A percentile compares a stretch with the other conserved stretches of the same genome.
Conservation (phyloP, 2,329 filamentous ascomycete genomes). For the Cyphellophora europaea region DNA sequence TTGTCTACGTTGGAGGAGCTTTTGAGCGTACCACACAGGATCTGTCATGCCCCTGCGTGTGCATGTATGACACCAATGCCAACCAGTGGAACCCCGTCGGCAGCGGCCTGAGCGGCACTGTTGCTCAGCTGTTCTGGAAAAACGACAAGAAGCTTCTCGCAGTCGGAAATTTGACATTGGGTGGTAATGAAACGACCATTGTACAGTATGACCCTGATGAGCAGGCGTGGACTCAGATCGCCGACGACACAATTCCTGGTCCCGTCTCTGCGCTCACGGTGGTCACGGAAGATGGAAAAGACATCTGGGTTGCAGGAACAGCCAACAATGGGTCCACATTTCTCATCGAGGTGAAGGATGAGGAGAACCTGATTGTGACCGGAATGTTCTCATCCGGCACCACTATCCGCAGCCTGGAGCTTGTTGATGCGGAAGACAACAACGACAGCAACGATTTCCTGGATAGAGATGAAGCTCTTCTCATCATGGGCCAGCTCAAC, state of each 20-base stretch:
- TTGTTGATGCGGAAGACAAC: constrained; percentile 60
- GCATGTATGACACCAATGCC: constrained; percentile 61
- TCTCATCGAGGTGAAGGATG: constrained; percentile 73
- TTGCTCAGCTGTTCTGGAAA: constrained; percentile 67
- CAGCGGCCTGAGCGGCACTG: constrained; percentile 58
- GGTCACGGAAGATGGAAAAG: constrained; percentile 60
- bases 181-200: constrained; percentile 56
- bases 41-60: constrained; percentile 72
- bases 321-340: constrained; percentile 60
- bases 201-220: constrained; percentile 62
- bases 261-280: constrained; percentile 67
- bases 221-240: constrained; percentile 56
- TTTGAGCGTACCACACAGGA: constrained; percentile 71
- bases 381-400: constrained; percentile 56
- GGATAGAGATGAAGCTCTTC: constrained; percentile 57
- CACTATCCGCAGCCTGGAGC: constrained; percentile 67
- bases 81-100: constrained; percentile 76
- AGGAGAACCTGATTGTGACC: constrained; percentile 58
- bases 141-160: constrained; percentile 63
- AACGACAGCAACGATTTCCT: constrained; percentile 60
- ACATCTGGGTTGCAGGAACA: constrained; percentile 76
- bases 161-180: constrained; percentile 65
- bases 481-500: constrained; percentile 76
- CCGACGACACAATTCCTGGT: constrained; percentile 61
- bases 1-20: constrained; percentile 77